Conservation (phyloP, 2,329 filamentous ascomycete species). For the Epichloe coenophiala region DNA sequence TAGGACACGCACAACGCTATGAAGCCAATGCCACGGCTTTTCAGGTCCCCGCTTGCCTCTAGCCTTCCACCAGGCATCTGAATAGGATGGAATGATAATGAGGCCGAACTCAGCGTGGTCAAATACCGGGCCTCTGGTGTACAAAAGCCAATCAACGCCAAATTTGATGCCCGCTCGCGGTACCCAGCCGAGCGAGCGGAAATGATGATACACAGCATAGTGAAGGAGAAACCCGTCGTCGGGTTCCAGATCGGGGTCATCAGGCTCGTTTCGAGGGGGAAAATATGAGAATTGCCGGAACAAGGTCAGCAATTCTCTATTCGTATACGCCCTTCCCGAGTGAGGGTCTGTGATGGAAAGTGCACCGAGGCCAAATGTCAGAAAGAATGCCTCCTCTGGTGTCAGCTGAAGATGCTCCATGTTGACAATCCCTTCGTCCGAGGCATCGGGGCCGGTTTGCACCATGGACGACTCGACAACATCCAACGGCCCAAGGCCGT, state of each 20-base stretch:
- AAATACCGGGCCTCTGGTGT: constrained; percentile 85
- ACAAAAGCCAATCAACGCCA: constrained; percentile 86
- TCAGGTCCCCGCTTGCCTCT: constrained; percentile 34
- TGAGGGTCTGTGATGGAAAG: constrained; percentile 46
- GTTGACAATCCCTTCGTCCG: constrained; percentile 23
- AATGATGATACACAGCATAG: constrained; percentile 90
- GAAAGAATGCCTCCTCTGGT: constrained; percentile 82
- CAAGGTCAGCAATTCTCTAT: constrained; percentile 41
- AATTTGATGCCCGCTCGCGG: constrained; percentile 90
- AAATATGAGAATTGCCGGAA: constrained; percentile 60
- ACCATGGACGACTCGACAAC: background rate
- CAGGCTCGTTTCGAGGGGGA: constrained; percentile 34
- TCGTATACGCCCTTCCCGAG: constrained; percentile 32
- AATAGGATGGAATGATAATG: constrained; percentile 72
- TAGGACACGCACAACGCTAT: constrained; percentile 80
- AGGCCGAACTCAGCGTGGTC: constrained; percentile 89
- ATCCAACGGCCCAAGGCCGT: background rate
- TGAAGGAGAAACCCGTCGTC: constrained; percentile 78
- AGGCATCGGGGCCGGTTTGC: background rate
- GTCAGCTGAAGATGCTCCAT: constrained; percentile 85
- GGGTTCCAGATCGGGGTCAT: constrained; percentile 37
- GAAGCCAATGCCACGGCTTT: constrained; percentile 68
- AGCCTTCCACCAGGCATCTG: constrained; percentile 56
- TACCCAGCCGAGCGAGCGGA: constrained; percentile 89
- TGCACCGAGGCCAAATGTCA: constrained; percentile 66